Evolutionary conservation across 2,329 filamentous ascomycete species (phyloP), one percentile per base, ranked within the genome.

Genomic region (Orbilia blumenaviensis): DNA sequence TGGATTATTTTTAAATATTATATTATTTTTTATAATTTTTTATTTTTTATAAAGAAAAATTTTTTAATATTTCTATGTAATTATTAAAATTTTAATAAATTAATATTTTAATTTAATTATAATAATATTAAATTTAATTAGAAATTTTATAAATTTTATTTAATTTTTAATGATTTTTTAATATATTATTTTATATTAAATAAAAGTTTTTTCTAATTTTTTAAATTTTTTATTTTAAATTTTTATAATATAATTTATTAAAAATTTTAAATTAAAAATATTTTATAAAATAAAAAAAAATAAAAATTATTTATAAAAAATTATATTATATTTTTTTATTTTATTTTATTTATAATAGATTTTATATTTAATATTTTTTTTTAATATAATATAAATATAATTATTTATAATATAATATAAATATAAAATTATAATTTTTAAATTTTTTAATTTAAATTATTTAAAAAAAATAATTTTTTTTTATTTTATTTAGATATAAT

Each of bases 381-480:
- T 12, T 21, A n/a, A n/a, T n/a, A n/a, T 52, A 25, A 23, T 52
- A 23, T 52, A 52, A 52, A 52, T 52, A 52, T 25, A 52, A 52
- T 10, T 10, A 52, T 23, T 25, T 52, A 10, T 21, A n/a, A n/a
- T n/a, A n/a, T 52, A 25, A 23, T 52, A 23, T 52, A 52, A 52
- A 52, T 52, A 52, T 10, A 52, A 52, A 23, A 10, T 3, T 52
- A 46, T 46, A 46, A 23, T 46, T 46, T 46, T n/a, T 46, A 46
- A 16, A 6, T 18, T 50, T 54, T 54, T 18, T 29, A 54, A 27
- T 54, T 32, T 54, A 52, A 21, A 25, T 52, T 25, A 29, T 54
- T 38, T 38, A 38, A 38, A 12, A 3, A 34, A 34, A 12, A 12
- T 12, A 12, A 38, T 38, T 38, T 38, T 38, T 38, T 38, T 38